Base-by-base conservation (phyloP, 768 basidiomycete genomes). In the Mycena epipterygia region DNA sequence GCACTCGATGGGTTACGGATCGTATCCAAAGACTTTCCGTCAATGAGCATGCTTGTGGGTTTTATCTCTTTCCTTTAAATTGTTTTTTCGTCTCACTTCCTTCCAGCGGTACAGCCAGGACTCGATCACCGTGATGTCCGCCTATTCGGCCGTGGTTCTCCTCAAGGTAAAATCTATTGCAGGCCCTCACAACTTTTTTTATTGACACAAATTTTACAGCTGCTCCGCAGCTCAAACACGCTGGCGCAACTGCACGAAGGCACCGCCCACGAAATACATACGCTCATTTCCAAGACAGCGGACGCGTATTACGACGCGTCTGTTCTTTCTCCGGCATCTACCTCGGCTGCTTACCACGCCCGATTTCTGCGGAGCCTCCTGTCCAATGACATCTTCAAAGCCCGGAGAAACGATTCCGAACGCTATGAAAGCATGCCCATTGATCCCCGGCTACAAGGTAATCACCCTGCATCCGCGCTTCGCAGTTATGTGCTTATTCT, bases 101-200 rank as follows among this genome's bases (percentile, higher is more conserved):
- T 46, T 19, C 69, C 67, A 95, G 94, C 91, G 91, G 51, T 96
- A 95, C 74, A 89, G 92, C 11, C 95, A 95, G 82, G 94, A 95
- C 77, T 91, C 93, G 6, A 89, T 94, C 69, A 91, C 92, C 11
- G 89, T 93, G 52, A 95, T 95, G 94, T 93, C 92, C 23, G 95
- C 93, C 29, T 95, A 95, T 75, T 89, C 92, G 53, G 94, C 94
- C 23, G 89, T 95, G 41, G 92, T 94, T 77, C 81, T 96, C 71
- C 83, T 95, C 73, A 91, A 87, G 86, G 95, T 93, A 77, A 60
- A 76, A 60, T 80, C 73, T n/a, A 37, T 37, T 37, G 46, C 7
- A 17, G 42, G 42, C n/a, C 55, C 11, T 60, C 62, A 30, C 25
- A 61, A 37, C 14, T 61, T 30, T 33, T 32, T 19, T 51, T 16